Conservation (phyloP, 257 asterid species). For the Scutellaria galericulata region DNA sequence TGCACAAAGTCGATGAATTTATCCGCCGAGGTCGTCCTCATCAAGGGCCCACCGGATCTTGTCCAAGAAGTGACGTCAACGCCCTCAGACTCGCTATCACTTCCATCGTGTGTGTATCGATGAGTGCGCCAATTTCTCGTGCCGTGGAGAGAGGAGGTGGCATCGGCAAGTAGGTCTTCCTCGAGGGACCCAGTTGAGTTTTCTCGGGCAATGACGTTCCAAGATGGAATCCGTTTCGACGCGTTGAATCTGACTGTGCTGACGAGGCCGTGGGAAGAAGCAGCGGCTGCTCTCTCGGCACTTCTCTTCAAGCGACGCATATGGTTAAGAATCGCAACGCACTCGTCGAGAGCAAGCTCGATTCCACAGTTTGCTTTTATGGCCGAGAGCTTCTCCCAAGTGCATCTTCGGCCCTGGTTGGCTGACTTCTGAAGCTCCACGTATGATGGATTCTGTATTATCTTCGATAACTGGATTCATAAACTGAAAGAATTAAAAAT, state of each 20-base stretch:
- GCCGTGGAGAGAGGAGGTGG: conserved; percentile 49
- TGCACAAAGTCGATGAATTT: conserved; percentile 78
- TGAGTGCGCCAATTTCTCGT: conserved; percentile 50
- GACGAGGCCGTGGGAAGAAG: conserved; percentile 59
- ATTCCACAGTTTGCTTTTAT: conserved; percentile 95
- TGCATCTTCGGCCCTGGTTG: conserved; percentile 91
- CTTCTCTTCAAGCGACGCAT: conserved; percentile 88
- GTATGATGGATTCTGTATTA: conserved; percentile 85
- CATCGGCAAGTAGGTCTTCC: conserved; percentile 64
- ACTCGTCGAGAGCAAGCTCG: conserved; percentile 91
- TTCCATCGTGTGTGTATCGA: conserved; percentile 60
- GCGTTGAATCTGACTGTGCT: conserved; percentile 65
- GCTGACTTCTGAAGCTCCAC: conserved; percentile 84
- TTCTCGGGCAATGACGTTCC: conserved; percentile 89
- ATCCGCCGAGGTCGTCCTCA: conserved; percentile 95
- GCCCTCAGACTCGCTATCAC: conserved; percentile 84
- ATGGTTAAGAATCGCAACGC: conserved; percentile 85
- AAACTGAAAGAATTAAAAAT: background rate
- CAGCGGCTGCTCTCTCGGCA: conserved; percentile 88
- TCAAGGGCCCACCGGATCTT: conserved; percentile 93
- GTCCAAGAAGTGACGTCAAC: conserved; percentile 79
- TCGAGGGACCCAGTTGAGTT: conserved; percentile 92
- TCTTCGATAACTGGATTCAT: conserved; percentile 67
- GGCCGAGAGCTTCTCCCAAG: conserved; percentile 96
- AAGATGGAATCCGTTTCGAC: conserved; percentile 82